Percentiles rank a stretch among this genome's conserved stretches.
phyloP scores from a whole-genome alignment of 2,329 filamentous ascomycete species.

The Fonsecaea nubica region DNA sequence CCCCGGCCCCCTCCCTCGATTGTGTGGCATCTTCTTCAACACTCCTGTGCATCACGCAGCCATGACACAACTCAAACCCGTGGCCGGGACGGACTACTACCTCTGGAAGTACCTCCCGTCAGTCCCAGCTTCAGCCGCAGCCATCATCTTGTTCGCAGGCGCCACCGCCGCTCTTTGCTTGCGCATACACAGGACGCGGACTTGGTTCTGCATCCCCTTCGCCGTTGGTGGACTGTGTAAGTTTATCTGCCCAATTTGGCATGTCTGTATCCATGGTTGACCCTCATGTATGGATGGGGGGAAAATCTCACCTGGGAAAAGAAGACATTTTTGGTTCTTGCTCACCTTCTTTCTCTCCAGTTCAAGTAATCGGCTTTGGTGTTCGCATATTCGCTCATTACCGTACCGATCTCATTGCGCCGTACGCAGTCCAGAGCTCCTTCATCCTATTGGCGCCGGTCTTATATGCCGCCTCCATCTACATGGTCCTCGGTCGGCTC shows the following conservation, averaged over 20 bases:
- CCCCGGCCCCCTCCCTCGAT: no score
- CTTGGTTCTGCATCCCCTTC: conserved; percentile 47
- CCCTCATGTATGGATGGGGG: not conserved
- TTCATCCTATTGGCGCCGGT: conserved; percentile 54
- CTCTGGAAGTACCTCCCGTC: conserved; percentile 43
- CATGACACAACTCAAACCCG: conserved; percentile 22
- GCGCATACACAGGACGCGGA: conserved; percentile 41
- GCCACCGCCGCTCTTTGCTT: conserved; percentile 42
- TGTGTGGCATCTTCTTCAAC: not conserved
- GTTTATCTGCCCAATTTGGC: conserved; percentile 23
- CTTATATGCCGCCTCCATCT: conserved; percentile 56
- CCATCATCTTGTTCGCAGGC: conserved; percentile 42
- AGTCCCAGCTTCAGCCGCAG: conserved; percentile 39
- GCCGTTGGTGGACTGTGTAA: conserved; percentile 49
- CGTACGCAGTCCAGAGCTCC: conserved; percentile 46
- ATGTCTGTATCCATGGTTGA: not conserved
- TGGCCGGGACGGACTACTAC: conserved; percentile 21
- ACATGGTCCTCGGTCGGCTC: conserved; percentile 56
- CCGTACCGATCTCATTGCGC: conserved; percentile 12
- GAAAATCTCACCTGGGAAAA: not conserved
- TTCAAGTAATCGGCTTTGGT: conserved; percentile 51
- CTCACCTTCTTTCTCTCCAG: conserved; percentile 18
- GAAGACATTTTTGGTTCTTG: not conserved
- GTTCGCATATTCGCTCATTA: conserved; percentile 40
- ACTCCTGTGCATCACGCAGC: not conserved